Evolutionary conservation across 2,329 filamentous ascomycete genomes (phyloP).

Genomic region (Clonostachys rhizophaga): DNA sequence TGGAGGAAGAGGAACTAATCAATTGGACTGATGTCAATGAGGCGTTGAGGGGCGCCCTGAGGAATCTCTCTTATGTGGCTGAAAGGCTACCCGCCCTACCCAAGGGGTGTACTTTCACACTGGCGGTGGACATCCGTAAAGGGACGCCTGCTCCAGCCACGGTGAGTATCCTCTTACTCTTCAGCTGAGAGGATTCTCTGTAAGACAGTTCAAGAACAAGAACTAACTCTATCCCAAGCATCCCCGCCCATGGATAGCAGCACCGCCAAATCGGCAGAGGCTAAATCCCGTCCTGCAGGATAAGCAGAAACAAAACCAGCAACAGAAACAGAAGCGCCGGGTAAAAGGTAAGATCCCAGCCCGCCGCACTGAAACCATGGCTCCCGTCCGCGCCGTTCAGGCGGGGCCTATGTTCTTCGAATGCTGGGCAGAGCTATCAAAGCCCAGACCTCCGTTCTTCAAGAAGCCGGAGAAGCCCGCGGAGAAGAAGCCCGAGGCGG

Average conservation of each 20-base stretch:
- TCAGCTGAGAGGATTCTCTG: neutral
- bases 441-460: neutral
- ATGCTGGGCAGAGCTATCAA: conserved; percentile 52
- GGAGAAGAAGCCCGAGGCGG: neutral
- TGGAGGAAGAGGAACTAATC: conserved; percentile 19
- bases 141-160: conserved; percentile 53
- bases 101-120: conserved; percentile 64
- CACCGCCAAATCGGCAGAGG: conserved; percentile 40
- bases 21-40: conserved; percentile 63
- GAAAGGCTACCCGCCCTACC: conserved; percentile 55
- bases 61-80: conserved; percentile 55
- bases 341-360: conserved; percentile 13
- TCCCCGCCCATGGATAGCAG: conserved; percentile 58
- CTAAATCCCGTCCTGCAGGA: conserved; percentile 1
- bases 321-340: neutral
- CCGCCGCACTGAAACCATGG: too few relatives aligned
- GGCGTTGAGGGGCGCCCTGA: conserved; percentile 64
- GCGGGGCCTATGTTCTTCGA: conserved; percentile 60
- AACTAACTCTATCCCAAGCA: conserved; percentile 28
- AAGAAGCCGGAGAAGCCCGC: neutral
- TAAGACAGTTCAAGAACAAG: neutral
- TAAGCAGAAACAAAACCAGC: neutral
- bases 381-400: conserved; percentile 45
- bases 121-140: conserved; percentile 69
- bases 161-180: conserved; percentile 28